A percentile compares a stretch with the other conserved stretches of the same genome.
These are phyloP conservation scores for Ceratocystis colombiana DNA, from an alignment of 2,329 filamentous ascomycete species.

Conservation along the genomic window DNA sequence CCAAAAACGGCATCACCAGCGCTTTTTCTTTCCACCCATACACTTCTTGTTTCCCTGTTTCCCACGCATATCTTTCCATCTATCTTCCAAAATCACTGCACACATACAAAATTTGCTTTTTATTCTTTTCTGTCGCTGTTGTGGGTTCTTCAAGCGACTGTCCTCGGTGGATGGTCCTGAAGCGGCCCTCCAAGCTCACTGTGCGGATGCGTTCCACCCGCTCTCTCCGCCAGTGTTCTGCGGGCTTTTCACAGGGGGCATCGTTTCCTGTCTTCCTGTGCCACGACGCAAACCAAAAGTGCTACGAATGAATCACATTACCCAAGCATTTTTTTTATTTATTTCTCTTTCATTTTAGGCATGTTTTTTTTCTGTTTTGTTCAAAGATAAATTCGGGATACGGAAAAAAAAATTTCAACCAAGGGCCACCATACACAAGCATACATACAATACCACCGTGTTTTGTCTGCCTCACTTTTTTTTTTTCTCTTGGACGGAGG, in stretches of 20 bases:
- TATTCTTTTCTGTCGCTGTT: not conserved
- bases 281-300: constrained; percentile 5
- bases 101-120: constrained; percentile 10
- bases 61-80: constrained; percentile 1
- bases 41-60: constrained; percentile 17
- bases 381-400: constrained; percentile 15
- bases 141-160: constrained; percentile 2
- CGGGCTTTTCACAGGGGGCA: not conserved
- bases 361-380: not conserved
- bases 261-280: not conserved
- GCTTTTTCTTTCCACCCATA: constrained; percentile 16
- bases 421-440: not conserved
- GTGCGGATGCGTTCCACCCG: not conserved
- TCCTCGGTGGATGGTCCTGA: not conserved
- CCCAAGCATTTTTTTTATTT: not conserved
- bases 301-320: not conserved
- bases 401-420: not conserved
- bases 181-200: not conserved
- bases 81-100: not conserved
- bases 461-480: not conserved
- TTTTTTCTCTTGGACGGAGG: not conserved
- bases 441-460: too few relatives aligned
- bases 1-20: constrained; percentile 25
- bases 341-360: not conserved
- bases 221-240: not conserved